A percentile compares a stretch with the other conserved stretches of the same genome.
Conservation (phyloP, 345 rosid genomes). For the Gossypium australe region DNA sequence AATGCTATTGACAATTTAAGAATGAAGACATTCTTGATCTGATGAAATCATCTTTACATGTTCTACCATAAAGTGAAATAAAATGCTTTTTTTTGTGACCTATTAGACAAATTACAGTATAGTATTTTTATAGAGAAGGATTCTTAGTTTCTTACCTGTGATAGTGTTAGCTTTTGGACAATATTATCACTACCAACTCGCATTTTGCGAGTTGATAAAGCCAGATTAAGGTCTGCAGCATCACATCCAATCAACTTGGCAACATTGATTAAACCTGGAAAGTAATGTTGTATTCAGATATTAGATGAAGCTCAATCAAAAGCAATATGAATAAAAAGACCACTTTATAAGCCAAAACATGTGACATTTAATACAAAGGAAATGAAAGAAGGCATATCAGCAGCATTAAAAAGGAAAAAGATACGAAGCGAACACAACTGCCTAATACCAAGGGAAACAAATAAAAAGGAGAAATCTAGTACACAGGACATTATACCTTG, state of each 20-base stretch:
- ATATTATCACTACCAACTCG: constrained; percentile 88
- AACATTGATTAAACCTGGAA: constrained; percentile 66
- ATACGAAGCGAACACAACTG: not conserved
- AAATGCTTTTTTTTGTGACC: not conserved
- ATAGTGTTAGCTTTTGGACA: constrained; percentile 73
- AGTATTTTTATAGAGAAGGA: constrained; percentile 1
- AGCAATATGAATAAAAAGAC: not conserved
- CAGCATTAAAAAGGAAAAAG: not conserved
- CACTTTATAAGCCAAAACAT: not conserved
- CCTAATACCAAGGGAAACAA: not conserved
- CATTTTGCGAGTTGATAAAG: constrained; percentile 90
- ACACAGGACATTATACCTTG: not conserved
- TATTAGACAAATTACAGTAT: constrained; percentile 9
- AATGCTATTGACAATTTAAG: not conserved
- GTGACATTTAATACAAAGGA: not conserved
- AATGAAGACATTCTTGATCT: not conserved
- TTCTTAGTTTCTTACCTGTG: constrained; percentile 66
- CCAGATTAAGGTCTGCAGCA: constrained; percentile 54
- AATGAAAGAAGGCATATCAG: not conserved
- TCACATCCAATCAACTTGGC: constrained; percentile 80
- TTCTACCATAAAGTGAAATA: not conserved
- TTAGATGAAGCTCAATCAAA: not conserved
- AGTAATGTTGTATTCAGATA: constrained; percentile 11
- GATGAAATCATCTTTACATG: not conserved
- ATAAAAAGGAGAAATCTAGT: not conserved